These are phyloP conservation scores for Trichoderma gracile DNA, from an alignment of 2,329 filamentous ascomycete genomes.

Conservation along the genomic window DNA sequence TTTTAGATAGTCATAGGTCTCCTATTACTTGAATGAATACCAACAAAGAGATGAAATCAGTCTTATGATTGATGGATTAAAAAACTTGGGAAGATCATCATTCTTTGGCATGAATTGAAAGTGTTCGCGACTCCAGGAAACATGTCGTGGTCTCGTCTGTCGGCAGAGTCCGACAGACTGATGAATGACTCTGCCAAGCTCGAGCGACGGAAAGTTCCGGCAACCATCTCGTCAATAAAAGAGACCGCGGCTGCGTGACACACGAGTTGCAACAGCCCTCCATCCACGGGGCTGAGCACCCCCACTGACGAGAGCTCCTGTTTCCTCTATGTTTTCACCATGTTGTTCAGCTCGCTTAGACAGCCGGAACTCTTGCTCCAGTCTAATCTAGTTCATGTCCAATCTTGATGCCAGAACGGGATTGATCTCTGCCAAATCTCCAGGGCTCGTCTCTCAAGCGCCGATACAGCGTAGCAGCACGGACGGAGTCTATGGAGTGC, in stretches of 20 bases:
- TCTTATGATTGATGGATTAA: too few species aligned
- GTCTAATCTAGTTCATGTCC: too few species aligned
- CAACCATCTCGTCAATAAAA: neutral
- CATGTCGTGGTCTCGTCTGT: neutral
- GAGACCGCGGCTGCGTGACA: slow-evolving; percentile 7
- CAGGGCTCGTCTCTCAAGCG: neutral
- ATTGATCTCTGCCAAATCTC: neutral
- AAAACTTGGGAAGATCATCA: too few species aligned
- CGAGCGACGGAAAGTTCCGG: slow-evolving; percentile 15
- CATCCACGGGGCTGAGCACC: slow-evolving; percentile 3
- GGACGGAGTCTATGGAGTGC: neutral
- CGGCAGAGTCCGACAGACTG: slow-evolving; percentile 9
- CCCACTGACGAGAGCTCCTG: neutral
- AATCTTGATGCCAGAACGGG: too few species aligned
- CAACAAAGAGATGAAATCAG: neutral
- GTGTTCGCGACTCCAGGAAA: neutral
- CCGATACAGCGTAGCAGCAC: neutral
- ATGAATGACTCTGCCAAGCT: slow-evolving; percentile 7
- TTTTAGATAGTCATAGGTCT: too few species aligned
- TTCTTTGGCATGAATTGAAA: too few species aligned
- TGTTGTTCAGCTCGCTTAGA: slow-evolving; percentile 1
- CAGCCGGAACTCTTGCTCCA: neutral
- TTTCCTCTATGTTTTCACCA: neutral
- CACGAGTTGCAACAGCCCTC: slow-evolving; percentile 1
- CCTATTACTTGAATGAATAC: neutral